Evolutionary conservation across 331 rosid species (phyloP).

Genomic region (Prunus yedoensis): DNA sequence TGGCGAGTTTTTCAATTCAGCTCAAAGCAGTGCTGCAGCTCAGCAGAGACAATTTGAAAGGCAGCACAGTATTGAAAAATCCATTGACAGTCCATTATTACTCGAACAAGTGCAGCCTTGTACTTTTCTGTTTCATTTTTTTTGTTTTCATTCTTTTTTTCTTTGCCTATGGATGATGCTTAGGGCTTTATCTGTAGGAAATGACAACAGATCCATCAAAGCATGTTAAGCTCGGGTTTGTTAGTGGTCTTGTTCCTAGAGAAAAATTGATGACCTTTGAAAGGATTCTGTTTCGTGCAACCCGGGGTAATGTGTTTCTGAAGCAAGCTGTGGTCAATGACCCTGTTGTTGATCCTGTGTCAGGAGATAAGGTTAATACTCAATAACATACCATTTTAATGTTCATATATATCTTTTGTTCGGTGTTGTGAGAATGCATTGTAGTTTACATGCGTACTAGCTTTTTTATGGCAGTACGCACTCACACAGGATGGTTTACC

Average conservation of each 20-base stretch:
- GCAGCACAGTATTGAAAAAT: constrained; percentile 43
- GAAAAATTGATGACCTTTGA: constrained; percentile 66
- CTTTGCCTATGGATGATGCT: constrained; percentile 15
- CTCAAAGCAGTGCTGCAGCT: constrained; percentile 50
- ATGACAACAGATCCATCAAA: constrained; percentile 45
- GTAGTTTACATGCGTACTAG: not conserved
- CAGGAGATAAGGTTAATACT: constrained; percentile 60
- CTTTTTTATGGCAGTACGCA: not conserved
- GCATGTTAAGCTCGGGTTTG: constrained; percentile 63
- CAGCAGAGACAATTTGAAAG: constrained; percentile 52
- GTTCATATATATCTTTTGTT: not conserved
- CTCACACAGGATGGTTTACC: not conserved
- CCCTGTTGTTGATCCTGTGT: constrained; percentile 60
- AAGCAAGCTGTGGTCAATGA: constrained; percentile 59
- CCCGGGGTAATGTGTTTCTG: constrained; percentile 77
- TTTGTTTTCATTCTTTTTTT: not conserved
- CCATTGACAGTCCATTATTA: constrained; percentile 75
- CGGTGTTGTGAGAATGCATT: not conserved
- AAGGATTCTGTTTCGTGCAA: constrained; percentile 71
- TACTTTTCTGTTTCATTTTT: constrained; percentile 11
- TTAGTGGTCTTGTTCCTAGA: constrained; percentile 71
- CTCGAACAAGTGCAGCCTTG: constrained; percentile 58
- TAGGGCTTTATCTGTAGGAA: constrained; percentile 43
- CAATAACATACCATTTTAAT: not conserved
- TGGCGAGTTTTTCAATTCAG: constrained; percentile 64